A percentile compares a stretch with the other conserved stretches of the same genome.
These are phyloP conservation scores for Croton setiger DNA, from an alignment of 441 rosid species.

Conservation along the genomic window DNA sequence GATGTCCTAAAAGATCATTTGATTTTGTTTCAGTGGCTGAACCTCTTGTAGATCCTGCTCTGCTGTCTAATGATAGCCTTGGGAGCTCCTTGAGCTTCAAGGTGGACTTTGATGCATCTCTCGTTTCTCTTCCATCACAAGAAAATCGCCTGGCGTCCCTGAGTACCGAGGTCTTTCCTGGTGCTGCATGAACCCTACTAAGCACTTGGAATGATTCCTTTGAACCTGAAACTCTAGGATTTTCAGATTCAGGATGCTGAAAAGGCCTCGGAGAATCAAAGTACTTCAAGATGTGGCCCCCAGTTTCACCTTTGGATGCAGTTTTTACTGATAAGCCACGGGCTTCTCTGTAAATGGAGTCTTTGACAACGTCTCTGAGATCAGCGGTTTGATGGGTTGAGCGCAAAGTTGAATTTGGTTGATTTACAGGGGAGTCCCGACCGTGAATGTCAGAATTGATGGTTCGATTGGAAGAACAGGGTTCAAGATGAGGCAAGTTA, in stretches of 20 bases:
- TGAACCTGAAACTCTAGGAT: constrained; percentile 35
- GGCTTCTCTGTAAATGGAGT: constrained; percentile 61
- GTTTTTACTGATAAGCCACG: constrained; percentile 42
- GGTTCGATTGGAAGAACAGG: constrained; percentile 33
- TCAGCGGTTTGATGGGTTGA: constrained; percentile 41
- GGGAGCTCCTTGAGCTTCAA: constrained; percentile 77
- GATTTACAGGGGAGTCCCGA: constrained; percentile 28
- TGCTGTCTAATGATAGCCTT: constrained; percentile 89
- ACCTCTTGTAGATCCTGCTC: constrained; percentile 48
- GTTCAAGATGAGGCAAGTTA: constrained; percentile 46
- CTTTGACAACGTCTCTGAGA: constrained; percentile 55
- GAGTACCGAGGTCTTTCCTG: constrained; percentile 32
- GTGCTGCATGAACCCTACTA: constrained; percentile 32
- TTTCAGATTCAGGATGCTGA: constrained; percentile 44
- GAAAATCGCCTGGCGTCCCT: constrained; percentile 80
- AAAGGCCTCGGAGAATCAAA: constrained; percentile 68
- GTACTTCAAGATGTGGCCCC: constrained; percentile 47
- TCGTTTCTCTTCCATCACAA: constrained; percentile 71
- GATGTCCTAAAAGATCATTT: constrained; percentile 33
- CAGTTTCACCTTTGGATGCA: constrained; percentile 30
- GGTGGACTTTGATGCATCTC: constrained; percentile 47
- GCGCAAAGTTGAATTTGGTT: constrained; percentile 33
- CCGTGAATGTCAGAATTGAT: constrained; percentile 25
- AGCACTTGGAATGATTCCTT: constrained; percentile 47
- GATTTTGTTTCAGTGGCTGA: constrained; percentile 40